Percentiles rank a stretch among this genome's conserved stretches.
phyloP scores from a whole-genome alignment of 2,329 filamentous ascomycete genomes.

The Aspergillus arachidicola region DNA sequence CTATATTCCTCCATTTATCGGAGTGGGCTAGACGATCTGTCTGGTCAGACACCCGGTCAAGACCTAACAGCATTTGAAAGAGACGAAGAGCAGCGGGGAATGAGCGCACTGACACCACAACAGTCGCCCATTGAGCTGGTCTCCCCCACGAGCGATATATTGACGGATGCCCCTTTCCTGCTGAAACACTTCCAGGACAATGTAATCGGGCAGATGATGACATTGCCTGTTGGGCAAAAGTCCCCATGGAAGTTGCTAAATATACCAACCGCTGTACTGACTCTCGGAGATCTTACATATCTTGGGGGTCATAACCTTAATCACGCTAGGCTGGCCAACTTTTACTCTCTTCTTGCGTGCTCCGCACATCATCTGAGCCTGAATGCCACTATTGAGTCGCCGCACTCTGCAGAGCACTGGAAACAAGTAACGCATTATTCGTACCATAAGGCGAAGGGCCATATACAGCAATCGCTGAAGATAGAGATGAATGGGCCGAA shows the following conservation, averaged over 20 bases:
- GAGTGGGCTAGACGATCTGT: not conserved
- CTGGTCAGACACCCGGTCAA: conserved; percentile 5
- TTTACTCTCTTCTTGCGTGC: conserved; percentile 34
- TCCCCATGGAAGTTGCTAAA: conserved; percentile 39
- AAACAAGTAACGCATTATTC: conserved; percentile 25
- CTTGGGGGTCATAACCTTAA: conserved; percentile 29
- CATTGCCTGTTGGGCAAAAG: conserved; percentile 33
- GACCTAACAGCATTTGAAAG: not conserved
- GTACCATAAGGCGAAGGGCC: conserved; percentile 32
- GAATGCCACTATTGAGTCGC: conserved; percentile 12
- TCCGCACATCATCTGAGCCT: conserved; percentile 30
- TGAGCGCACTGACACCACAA: conserved; percentile 11
- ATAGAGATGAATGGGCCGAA: conserved; percentile 31
- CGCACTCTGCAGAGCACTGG: conserved; percentile 28
- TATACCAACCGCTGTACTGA: conserved; percentile 32
- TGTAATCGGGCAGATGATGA: conserved; percentile 35
- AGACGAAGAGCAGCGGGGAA: not conserved
- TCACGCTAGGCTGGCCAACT: conserved; percentile 34
- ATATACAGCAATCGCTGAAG: conserved; percentile 35
- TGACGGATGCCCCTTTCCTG: conserved; percentile 27
- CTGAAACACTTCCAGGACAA: conserved; percentile 36
- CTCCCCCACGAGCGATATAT: conserved; percentile 13
- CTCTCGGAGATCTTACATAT: conserved; percentile 35
- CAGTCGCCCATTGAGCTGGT: conserved; percentile 14
- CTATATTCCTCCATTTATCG: not conserved